phyloP scores from a whole-genome alignment of 208 protist species.

The Leishmania arabica region DNA sequence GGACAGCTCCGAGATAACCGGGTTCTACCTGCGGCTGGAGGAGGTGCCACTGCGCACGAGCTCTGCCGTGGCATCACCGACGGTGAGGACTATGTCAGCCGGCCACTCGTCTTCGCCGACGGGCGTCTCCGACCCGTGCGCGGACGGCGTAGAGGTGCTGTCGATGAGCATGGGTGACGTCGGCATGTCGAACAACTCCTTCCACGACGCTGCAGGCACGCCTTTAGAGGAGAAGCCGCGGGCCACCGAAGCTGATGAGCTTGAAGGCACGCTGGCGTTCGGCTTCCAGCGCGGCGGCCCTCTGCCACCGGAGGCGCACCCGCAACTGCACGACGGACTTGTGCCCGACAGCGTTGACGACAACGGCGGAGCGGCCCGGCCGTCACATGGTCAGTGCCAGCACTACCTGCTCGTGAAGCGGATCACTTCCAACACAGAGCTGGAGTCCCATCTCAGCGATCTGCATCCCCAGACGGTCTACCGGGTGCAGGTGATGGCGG shows the following conservation, averaged over 20 bases:
- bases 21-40: conserved; percentile 74
- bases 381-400: background rate
- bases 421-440: conserved; percentile 26
- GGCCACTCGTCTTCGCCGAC: background rate
- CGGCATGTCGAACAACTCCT: conserved; percentile 22
- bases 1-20: conserved; percentile 64
- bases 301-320: conserved; percentile 26
- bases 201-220: conserved; percentile 7
- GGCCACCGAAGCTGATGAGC: conserved; percentile 23
- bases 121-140: background rate
- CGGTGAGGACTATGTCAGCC: background rate
- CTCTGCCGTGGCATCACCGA: background rate
- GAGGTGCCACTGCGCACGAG: conserved; percentile 46
- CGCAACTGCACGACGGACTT: conserved; percentile 23
- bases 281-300: conserved; percentile 30
- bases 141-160: conserved; percentile 10
- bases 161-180: conserved; percentile 20
- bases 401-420: conserved; percentile 36
- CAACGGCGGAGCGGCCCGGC: too few relatives aligned
- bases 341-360: conserved; percentile 13
- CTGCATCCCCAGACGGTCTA: conserved; percentile 56
- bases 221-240: conserved; percentile 18
- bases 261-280: conserved; percentile 33
- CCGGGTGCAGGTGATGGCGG: conserved; percentile 78
- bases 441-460: conserved; percentile 12